These are phyloP conservation scores for Hericium alpestre DNA, from an alignment of 768 basidiomycete species.

Conservation along the genomic window DNA sequence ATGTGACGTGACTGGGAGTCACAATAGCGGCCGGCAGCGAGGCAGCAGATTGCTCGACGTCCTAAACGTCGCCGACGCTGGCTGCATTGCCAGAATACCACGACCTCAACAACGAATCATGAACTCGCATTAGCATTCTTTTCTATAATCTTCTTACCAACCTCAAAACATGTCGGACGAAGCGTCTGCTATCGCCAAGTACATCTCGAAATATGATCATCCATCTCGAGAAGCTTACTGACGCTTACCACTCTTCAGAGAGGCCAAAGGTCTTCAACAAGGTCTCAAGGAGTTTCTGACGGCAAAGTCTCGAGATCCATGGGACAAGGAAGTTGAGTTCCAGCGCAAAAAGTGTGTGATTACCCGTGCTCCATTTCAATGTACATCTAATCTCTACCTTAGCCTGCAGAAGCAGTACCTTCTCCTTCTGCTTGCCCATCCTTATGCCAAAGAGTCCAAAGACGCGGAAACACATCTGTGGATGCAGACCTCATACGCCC, in stretches of 20 bases:
- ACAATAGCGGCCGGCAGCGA: no score
- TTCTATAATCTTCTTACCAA: background rate
- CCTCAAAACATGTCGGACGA: constrained; percentile 28
- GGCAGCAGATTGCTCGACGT: background rate
- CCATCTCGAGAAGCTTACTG: constrained; percentile 8
- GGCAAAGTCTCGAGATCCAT: constrained; percentile 56
- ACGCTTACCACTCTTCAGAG: constrained; percentile 32
- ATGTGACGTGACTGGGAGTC: no score
- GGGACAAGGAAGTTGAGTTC: constrained; percentile 79
- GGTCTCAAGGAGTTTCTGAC: constrained; percentile 59
- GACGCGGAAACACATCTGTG: constrained; percentile 79
- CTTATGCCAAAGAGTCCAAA: constrained; percentile 61
- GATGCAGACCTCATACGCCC: constrained; percentile 85
- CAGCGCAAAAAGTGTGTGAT: constrained; percentile 70
- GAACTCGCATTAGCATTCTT: background rate
- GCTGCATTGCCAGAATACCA: background rate
- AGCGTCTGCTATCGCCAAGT: constrained; percentile 29
- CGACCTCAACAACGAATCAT: constrained; percentile 1
- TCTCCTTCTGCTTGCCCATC: constrained; percentile 55
- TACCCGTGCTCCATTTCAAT: constrained; percentile 6
- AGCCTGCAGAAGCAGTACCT: constrained; percentile 68
- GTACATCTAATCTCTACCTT: constrained; percentile 9
- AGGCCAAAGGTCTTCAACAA: constrained; percentile 68
- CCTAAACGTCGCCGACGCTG: no score
- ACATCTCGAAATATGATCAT: constrained; percentile 1